A percentile compares a stretch with the other conserved stretches of the same genome.
phyloP scores from a whole-genome alignment of 306 rosid genomes.

The Urtica urens region DNA sequence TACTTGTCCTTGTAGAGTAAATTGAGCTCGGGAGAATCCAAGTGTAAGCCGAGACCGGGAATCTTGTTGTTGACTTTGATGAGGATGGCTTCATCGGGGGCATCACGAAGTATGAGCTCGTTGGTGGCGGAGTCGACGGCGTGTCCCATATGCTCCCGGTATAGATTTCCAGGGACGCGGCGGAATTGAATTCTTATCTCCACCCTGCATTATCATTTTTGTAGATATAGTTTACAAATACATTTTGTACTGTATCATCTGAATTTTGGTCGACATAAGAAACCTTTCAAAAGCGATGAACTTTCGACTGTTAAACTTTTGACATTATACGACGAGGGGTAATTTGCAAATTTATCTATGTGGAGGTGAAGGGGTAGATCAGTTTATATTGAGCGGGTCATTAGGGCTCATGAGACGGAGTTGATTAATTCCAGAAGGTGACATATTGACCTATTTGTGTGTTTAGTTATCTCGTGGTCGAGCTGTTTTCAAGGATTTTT shows the following conservation, averaged over 20 bases:
- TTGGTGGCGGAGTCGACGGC: constrained; percentile 51
- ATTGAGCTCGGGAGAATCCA: constrained; percentile 83
- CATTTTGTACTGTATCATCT: not conserved
- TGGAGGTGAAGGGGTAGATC: too few species aligned
- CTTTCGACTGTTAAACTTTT: too few species aligned
- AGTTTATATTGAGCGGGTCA: too few species aligned
- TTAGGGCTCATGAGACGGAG: too few species aligned
- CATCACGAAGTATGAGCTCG: constrained; percentile 82
- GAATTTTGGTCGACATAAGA: too few species aligned
- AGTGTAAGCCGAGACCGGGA: constrained; percentile 81
- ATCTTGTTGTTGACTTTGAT: constrained; percentile 77
- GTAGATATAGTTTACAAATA: constrained; percentile 8
- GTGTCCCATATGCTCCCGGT: constrained; percentile 50
- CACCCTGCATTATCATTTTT: constrained; percentile 46
- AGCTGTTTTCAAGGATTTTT: too few species aligned
- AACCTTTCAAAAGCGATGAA: too few species aligned
- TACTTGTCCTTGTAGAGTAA: constrained; percentile 82
- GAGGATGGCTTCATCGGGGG: constrained; percentile 79
- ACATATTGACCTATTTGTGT: too few species aligned
- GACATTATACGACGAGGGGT: too few species aligned
- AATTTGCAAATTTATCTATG: too few species aligned
- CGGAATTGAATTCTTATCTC: constrained; percentile 85
- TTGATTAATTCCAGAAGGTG: too few species aligned
- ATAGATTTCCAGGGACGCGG: constrained; percentile 68
- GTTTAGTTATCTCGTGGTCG: too few species aligned